phyloP scores from a whole-genome alignment of 2,329 filamentous ascomycete species.

The Curvularia spicifera region DNA sequence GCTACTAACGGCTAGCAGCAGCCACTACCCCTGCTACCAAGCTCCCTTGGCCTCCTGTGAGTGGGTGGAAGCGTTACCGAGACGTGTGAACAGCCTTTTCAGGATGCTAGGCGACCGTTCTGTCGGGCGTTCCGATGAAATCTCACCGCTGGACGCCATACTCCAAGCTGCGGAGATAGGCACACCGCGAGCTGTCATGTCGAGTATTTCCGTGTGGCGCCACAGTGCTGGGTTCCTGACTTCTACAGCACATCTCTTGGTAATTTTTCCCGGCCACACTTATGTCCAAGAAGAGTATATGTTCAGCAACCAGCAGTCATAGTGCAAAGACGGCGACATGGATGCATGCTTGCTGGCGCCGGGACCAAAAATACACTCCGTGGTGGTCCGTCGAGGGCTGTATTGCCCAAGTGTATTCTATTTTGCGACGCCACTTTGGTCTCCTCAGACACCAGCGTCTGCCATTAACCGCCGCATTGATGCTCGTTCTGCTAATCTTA shows the following conservation, averaged over 20 bases:
- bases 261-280: conserved; percentile 6
- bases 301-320: neutral
- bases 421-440: neutral
- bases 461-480: conserved; percentile 19
- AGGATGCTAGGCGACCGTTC: conserved; percentile 19
- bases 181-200: conserved; percentile 22
- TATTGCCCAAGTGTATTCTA: neutral
- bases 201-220: conserved; percentile 11
- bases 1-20: conserved; percentile 21
- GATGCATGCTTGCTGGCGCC: neutral
- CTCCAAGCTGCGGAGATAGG: conserved; percentile 10
- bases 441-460: neutral
- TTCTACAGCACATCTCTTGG: neutral
- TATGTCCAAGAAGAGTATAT: conserved; percentile 12
- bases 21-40: conserved; percentile 18
- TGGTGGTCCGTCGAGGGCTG: too few relatives aligned
- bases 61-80: conserved; percentile 15
- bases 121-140: conserved; percentile 25
- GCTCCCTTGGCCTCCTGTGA: conserved; percentile 20
- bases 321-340: neutral
- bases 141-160: conserved; percentile 33
- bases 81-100: conserved; percentile 25
- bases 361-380: conserved; percentile 8
- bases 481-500: conserved; percentile 24
- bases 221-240: conserved; percentile 18